These are phyloP conservation scores for Iris pallida DNA, from an alignment of 116 monocot species.

Conservation along the genomic window DNA sequence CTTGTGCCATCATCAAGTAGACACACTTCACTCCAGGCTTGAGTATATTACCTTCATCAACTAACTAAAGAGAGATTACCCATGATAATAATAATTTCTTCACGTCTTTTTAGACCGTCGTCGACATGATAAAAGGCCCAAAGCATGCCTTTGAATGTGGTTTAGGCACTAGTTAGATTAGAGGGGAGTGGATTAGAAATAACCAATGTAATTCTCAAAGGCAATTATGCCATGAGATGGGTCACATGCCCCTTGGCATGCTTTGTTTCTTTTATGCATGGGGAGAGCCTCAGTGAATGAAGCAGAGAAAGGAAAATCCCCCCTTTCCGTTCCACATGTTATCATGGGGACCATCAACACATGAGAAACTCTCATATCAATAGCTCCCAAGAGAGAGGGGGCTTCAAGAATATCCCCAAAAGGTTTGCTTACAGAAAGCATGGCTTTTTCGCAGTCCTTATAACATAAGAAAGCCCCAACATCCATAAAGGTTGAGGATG, in stretches of 20 bases:
- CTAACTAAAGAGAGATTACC: slow-evolving; percentile 9
- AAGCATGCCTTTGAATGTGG: slow-evolving; percentile 12
- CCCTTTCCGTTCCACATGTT: slow-evolving; percentile 19
- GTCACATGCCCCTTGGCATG: slow-evolving; percentile 46
- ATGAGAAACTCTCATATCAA: slow-evolving; percentile 12
- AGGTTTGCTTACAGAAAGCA: slow-evolving; percentile 6
- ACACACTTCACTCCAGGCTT: slow-evolving; percentile 5
- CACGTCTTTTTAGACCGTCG: slow-evolving; percentile 34
- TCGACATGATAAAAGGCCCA: slow-evolving; percentile 12
- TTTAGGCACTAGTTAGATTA: slow-evolving; percentile 16
- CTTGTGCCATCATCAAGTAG: slow-evolving; percentile 2
- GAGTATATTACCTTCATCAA: slow-evolving; percentile 1
- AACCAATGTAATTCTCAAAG: slow-evolving; percentile 8
- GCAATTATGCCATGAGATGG: slow-evolving; percentile 41
- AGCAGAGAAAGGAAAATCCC: slow-evolving; percentile 16
- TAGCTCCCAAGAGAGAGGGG: slow-evolving; percentile 5
- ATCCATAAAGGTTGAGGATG: not conserved
- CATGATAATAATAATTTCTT: slow-evolving; percentile 14
- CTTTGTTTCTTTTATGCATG: slow-evolving; percentile 21
- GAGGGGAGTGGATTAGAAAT: not conserved
- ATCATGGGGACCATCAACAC: slow-evolving; percentile 35
- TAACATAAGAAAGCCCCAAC: slow-evolving; percentile 17
- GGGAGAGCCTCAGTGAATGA: slow-evolving; percentile 10
- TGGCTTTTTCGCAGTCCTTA: not conserved
- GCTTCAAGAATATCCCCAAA: slow-evolving; percentile 8